Evolutionary conservation across 805 yeast genomes (phyloP).

Genomic region (Grigorovia yakushimaensis): DNA sequence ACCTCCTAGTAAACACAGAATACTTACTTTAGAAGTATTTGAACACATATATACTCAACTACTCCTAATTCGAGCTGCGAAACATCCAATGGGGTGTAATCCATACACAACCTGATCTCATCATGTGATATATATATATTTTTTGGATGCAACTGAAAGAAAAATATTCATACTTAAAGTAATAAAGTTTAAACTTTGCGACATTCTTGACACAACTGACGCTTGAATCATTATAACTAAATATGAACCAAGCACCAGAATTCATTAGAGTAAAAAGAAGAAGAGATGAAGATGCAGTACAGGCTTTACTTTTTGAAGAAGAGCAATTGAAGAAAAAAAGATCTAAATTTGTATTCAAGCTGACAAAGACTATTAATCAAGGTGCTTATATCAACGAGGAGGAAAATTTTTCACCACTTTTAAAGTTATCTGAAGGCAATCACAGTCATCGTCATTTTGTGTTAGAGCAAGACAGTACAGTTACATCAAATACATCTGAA

Average conservation of each 20-base stretch:
- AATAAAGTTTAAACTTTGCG: too few relatives aligned
- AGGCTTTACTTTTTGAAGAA: slow-evolving; percentile 47
- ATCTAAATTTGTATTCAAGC: slow-evolving; percentile 33
- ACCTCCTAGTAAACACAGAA: too few relatives aligned
- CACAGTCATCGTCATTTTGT: slow-evolving; percentile 21
- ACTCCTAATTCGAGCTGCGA: too few relatives aligned
- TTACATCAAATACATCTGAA: slow-evolving; percentile 14
- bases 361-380: slow-evolving; percentile 39
- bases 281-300: slow-evolving; percentile 79
- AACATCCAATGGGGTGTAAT: too few relatives aligned
- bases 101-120: too few relatives aligned
- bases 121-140: too few relatives aligned
- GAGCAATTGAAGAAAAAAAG: slow-evolving; percentile 24
- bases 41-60: too few relatives aligned
- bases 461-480: slow-evolving; percentile 22
- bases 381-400: slow-evolving; percentile 21
- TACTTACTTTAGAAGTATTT: too few relatives aligned
- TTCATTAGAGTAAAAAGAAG: slow-evolving; percentile 78
- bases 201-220: too few relatives aligned
- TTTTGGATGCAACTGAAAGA: too few relatives aligned
- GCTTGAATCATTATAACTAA: too few relatives aligned
- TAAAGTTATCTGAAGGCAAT: slow-evolving; percentile 15
- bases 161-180: too few relatives aligned
- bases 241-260: slow-evolving; percentile 35
- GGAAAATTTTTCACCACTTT: slow-evolving; percentile 19